phyloP scores from a whole-genome alignment of 345 rosid species.

The Eucalyptus grandis region DNA sequence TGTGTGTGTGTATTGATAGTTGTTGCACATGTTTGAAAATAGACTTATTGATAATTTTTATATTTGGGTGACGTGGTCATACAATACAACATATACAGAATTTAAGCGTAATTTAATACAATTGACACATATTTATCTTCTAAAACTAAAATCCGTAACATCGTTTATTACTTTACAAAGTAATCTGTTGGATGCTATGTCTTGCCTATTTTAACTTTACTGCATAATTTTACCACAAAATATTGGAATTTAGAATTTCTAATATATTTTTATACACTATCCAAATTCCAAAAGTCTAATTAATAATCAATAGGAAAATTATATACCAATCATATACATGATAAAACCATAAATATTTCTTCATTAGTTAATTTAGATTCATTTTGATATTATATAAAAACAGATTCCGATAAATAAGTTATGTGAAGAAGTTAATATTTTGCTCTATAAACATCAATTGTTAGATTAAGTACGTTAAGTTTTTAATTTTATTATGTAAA shows the following conservation, averaged over 20 bases:
- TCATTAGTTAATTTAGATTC: too few relatives aligned
- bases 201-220: neutral
- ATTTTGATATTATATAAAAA: too few relatives aligned
- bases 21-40: neutral
- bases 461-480: too few relatives aligned
- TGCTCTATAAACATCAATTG: neutral
- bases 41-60: neutral
- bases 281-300: neutral
- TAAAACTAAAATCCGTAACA: neutral
- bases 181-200: neutral
- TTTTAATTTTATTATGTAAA: too few relatives aligned
- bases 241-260: too few relatives aligned
- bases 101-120: neutral
- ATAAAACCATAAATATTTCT: too few relatives aligned
- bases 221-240: neutral
- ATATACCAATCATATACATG: neutral
- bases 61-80: neutral
- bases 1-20: neutral
- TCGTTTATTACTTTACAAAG: neutral
- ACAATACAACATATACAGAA: neutral
- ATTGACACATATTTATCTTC: neutral
- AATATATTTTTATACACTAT: neutral
- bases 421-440: neutral
- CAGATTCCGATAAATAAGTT: too few relatives aligned
- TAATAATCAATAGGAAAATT: neutral